These are phyloP conservation scores for Fragilaria radians DNA, from an alignment of 108 stramenopile species.

Conservation along the genomic window DNA sequence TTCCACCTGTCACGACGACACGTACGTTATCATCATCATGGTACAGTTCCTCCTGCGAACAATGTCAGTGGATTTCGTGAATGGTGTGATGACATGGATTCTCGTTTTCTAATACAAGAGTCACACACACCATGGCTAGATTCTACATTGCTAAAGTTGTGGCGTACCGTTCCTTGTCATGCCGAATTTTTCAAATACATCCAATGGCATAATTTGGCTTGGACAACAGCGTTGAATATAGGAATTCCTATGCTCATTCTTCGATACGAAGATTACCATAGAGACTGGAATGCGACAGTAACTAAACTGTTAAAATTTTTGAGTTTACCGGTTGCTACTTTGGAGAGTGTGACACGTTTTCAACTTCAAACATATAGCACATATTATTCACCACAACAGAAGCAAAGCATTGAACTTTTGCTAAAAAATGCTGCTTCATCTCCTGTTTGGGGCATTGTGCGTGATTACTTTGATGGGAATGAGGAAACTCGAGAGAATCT, in stretches of 20 bases:
- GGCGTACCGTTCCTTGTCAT: constrained; percentile 47
- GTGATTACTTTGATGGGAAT: not conserved
- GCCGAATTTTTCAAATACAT: constrained; percentile 56
- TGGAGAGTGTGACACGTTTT: not conserved
- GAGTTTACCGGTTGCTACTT: constrained; percentile 6
- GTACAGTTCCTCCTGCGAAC: constrained; percentile 30
- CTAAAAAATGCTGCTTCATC: not conserved
- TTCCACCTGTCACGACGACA: constrained; percentile 30
- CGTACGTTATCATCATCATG: no score
- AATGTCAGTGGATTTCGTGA: constrained; percentile 36
- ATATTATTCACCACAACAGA: not conserved
- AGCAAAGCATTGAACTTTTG: not conserved
- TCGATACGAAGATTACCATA: constrained; percentile 56
- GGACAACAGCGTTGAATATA: not conserved
- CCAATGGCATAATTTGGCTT: constrained; percentile 56
- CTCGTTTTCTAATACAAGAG: constrained; percentile 14
- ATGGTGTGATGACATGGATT: constrained; percentile 54
- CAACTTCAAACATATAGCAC: not conserved
- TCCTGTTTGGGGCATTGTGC: not conserved
- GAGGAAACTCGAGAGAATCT: no score
- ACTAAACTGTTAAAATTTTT: constrained; percentile 39
- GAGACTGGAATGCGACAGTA: constrained; percentile 34
- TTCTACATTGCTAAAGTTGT: constrained; percentile 8
- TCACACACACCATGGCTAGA: constrained; percentile 6
- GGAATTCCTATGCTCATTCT: constrained; percentile 38